A percentile compares a stretch with the other conserved stretches of the same genome.
Evolutionary conservation across 345 rosid genomes (phyloP).

Genomic region (Hypericum androsaemum): DNA sequence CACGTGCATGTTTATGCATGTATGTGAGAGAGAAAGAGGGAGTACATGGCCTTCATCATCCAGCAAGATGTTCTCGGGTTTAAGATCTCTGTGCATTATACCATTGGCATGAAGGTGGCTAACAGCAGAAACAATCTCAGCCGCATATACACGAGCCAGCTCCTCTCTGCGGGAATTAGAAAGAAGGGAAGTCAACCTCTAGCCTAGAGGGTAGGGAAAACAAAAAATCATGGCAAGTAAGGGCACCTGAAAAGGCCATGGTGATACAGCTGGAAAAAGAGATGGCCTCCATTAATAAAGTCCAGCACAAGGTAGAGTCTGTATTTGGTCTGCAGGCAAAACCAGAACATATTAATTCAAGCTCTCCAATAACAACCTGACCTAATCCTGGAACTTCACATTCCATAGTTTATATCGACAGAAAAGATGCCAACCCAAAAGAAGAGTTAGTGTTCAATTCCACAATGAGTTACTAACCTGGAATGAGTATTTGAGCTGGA

Average conservation of each 20-base stretch:
- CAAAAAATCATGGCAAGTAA: background rate
- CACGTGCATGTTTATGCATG: no score
- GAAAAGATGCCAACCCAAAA: background rate
- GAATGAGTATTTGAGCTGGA: constrained; percentile 79
- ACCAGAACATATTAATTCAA: constrained; percentile 4
- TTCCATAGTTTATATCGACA: background rate
- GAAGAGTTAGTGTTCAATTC: background rate
- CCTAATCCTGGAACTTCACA: background rate
- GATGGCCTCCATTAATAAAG: constrained; percentile 93
- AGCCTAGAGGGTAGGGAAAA: background rate
- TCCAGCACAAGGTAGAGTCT: constrained; percentile 80
- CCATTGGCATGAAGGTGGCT: constrained; percentile 90
- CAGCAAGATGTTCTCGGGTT: constrained; percentile 88
- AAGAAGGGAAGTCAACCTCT: constrained; percentile 13
- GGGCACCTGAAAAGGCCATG: constrained; percentile 94
- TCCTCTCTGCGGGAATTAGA: constrained; percentile 55
- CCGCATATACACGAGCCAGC: constrained; percentile 78
- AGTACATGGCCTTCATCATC: constrained; percentile 81
- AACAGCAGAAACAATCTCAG: constrained; percentile 85
- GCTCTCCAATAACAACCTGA: background rate
- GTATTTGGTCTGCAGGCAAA: constrained; percentile 69
- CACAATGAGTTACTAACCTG: constrained; percentile 33
- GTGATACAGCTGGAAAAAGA: constrained; percentile 87
- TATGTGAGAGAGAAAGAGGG: constrained; percentile 14
- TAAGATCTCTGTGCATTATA: constrained; percentile 96